Evolutionary conservation across 352 stramenopile genomes (phyloP).

Genomic region (Pythium graminicola): DNA sequence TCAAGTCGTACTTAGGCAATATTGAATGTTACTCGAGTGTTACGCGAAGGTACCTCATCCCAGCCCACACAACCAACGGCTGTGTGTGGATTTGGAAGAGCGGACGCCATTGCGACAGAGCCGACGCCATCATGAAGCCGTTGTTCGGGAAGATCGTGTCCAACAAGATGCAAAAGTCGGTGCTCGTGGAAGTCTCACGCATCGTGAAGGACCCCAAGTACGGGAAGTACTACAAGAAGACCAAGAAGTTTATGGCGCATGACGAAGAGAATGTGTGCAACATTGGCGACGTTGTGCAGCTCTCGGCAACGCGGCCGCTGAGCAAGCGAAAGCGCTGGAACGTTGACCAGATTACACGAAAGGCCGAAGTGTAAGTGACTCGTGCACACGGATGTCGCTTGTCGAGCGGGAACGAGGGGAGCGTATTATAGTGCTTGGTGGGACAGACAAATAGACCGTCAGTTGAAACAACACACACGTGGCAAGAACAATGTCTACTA

Average conservation of each 20-base stretch:
- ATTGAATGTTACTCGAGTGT: conserved; percentile 20
- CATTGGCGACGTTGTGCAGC: conserved; percentile 82
- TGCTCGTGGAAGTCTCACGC: conserved; percentile 92
- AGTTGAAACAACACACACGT: conserved; percentile 1
- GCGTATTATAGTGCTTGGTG: conserved; percentile 18
- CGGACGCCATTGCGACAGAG: background rate
- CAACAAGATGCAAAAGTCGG: conserved; percentile 96
- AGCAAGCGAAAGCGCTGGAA: conserved; percentile 88
- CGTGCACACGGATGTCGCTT: background rate
- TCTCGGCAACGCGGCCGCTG: conserved; percentile 68
- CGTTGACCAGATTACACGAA: conserved; percentile 85
- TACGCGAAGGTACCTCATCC: conserved; percentile 14
- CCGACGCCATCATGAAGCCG: conserved; percentile 64
- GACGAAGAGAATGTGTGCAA: conserved; percentile 93
- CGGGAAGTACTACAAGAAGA: conserved; percentile 93
- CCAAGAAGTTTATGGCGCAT: conserved; percentile 97
- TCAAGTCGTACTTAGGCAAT: background rate
- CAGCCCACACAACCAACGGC: conserved; percentile 27
- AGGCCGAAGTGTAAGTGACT: conserved; percentile 65
- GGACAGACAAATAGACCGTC: conserved; percentile 16
- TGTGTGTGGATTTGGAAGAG: conserved; percentile 4
- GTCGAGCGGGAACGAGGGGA: background rate
- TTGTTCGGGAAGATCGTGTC: conserved; percentile 94
- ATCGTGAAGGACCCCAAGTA: conserved; percentile 94
- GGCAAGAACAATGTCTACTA: background rate